Evolutionary conservation across 768 basidiomycete genomes (phyloP), one percentile per base, ranked within the genome.

Genomic region (Lactifluus subvellereus): DNA sequence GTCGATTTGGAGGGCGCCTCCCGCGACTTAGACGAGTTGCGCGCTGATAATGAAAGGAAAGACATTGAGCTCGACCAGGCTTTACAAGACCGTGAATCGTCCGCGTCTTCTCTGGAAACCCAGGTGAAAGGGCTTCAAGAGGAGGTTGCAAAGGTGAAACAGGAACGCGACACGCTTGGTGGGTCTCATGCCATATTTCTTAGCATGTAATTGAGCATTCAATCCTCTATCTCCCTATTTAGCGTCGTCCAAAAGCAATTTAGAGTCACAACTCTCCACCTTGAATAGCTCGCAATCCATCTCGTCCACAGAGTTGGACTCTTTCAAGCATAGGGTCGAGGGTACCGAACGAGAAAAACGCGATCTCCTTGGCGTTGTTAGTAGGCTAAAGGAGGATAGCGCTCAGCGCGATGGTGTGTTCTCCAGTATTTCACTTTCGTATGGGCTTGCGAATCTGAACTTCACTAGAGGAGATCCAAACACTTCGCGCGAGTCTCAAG

Each of bases 301-400:
- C 0, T 86, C 89, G 2, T 84, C 85, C 4, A 75, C 78, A 1
- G 88, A 88, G 70, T 72, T 84, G 8, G 85, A 84, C 40, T 72
- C 75, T 6, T 71, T 91, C 42, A 84, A 80, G 66, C 80, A 75
- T 59, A 82, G 84, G 43, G 75, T 88, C 4, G 85, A 91, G 22
- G 89, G 91, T 64, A 81, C 82, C 1, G 92, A 97, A 66, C 81
- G 89, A 58, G 95, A 97, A 78, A 97, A 97, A 75, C 84, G 93
- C 38, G 92, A 95, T 66, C 81, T 97, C 52, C 79, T 95, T 48
- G 84, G 82, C 33, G 88, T 94, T 49, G 84, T 94, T 5, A 93
- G 89, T 72, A 82, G 90, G 57, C 75, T 94, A 65, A 89, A 92
- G 72, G 84, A 90, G 68, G 89, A 94, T 64, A 78, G 80, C 47